Percentiles rank a stretch among this genome's conserved stretches.
Conservation (phyloP, 1,284 basidiomycete species). For the Microbotryum violaceum region DNA sequence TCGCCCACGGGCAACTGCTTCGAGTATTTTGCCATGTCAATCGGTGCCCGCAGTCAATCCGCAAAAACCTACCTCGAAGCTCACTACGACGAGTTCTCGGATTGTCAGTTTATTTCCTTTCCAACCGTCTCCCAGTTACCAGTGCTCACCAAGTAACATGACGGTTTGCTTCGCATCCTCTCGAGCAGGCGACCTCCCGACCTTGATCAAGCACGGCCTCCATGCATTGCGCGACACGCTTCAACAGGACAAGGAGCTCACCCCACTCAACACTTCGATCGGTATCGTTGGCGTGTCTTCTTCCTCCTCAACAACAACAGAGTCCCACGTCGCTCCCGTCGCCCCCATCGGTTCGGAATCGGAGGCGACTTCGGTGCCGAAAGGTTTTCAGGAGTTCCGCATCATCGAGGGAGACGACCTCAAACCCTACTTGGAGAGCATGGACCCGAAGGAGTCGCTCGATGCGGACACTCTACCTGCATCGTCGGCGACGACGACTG, state of each 20-base stretch:
- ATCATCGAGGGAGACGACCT: constrained; percentile 60
- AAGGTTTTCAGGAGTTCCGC: constrained; percentile 49
- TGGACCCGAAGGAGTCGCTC: constrained; percentile 26
- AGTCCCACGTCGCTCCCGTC: constrained; percentile 4
- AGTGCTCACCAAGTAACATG: neutral
- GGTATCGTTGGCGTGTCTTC: constrained; percentile 56
- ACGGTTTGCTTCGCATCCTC: neutral
- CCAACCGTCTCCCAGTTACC: neutral
- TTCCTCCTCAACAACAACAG: neutral
- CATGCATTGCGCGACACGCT: constrained; percentile 89
- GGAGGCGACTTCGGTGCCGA: constrained; percentile 45
- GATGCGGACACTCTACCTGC: neutral
- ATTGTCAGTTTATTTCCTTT: constrained; percentile 53
- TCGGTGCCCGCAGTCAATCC: constrained; percentile 93
- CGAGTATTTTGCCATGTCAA: constrained; percentile 97
- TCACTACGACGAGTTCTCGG: constrained; percentile 76
- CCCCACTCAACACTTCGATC: constrained; percentile 81
- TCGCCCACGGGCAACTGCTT: constrained; percentile 95
- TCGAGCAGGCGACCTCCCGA: constrained; percentile 60
- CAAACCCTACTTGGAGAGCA: constrained; percentile 29
- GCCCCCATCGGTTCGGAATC: constrained; percentile 55
- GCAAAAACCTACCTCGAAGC: constrained; percentile 98
- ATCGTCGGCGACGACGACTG: neutral
- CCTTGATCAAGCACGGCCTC: constrained; percentile 81
- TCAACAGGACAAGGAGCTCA: constrained; percentile 94